These are phyloP conservation scores for Aureobasidium mangrovei DNA, from an alignment of 2,329 filamentous ascomycete species.

Conservation along the genomic window DNA sequence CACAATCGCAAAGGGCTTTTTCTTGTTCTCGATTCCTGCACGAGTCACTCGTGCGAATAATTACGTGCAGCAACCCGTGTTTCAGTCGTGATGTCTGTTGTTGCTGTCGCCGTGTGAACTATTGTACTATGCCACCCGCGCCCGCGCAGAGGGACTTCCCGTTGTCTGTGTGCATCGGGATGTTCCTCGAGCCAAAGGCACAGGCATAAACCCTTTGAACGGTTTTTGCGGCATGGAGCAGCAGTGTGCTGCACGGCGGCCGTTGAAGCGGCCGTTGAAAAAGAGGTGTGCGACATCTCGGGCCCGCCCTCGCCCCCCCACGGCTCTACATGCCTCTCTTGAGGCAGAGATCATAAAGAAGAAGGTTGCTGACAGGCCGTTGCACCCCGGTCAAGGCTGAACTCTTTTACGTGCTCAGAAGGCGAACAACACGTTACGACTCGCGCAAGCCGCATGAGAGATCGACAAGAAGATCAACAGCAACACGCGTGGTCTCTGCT, in stretches of 20 bases:
- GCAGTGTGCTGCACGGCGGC: background rate
- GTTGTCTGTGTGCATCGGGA: conserved; percentile 4
- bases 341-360: background rate
- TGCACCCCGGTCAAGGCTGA: conserved; percentile 10
- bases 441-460: conserved; percentile 7
- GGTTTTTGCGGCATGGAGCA: conserved; percentile 7
- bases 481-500: conserved; percentile 9
- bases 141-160: conserved; percentile 6
- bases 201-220: conserved; percentile 1
- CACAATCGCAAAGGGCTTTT: conserved; percentile 3
- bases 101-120: conserved; percentile 4
- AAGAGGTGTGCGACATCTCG: conserved; percentile 5
- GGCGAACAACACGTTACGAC: conserved; percentile 6
- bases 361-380: conserved; percentile 12
- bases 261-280: conserved; percentile 3
- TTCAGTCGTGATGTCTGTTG: background rate
- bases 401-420: conserved; percentile 1
- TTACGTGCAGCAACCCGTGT: conserved; percentile 10
- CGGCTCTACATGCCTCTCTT: conserved; percentile 1
- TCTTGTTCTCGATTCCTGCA: conserved; percentile 4
- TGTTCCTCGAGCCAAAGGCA: background rate
- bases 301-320: background rate
- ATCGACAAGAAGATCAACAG: conserved; percentile 10
- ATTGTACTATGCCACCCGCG: background rate
- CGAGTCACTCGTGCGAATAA: conserved; percentile 5